Evolutionary conservation across 1,284 basidiomycete genomes (phyloP), one percentile per base, ranked within the genome.

Genomic region (Vanrija humicola): DNA sequence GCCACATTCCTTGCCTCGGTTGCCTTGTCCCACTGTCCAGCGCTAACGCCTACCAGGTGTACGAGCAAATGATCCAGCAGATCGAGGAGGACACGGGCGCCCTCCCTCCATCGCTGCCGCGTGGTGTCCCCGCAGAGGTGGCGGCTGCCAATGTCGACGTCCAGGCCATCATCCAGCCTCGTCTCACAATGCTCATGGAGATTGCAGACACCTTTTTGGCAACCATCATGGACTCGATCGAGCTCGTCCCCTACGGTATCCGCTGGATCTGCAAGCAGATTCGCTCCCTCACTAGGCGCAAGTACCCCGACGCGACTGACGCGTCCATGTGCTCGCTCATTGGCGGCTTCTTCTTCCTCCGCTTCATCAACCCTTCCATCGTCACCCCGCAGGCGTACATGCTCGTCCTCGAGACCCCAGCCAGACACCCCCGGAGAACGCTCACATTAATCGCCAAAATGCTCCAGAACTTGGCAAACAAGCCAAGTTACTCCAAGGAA

Each of bases 261-360:
- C 84, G 96, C 63, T 99, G 96, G 96, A 98, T 98, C 70, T 98
- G 96, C 80, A 98, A 98, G 79, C 95, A 98, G 78, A 98, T 99
- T 74, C 83, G 92, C 62, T 93, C 90, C 79, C 78, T 98, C 71
- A 97, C 96, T 48, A 72, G 97, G 90, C 84, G 96, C 55, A 98
- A 98, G 81, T 98, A 98, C 74, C 94, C 95, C 6, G 93, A 97
- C 58, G 94, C 93, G 23, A 91, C 90, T 38, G 96, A 98, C 78
- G 93, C 93, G 69, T 93, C 93, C 50, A 95, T 98, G 56, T 98
- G 94, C 74, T 97, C 94, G 6, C 83, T 99, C 54, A 98, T 99
- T 66, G 96, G 96, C 52, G 95, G 95, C 19, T 98, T 98, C 81
- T 99, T 98, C 83, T 98, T 98, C 83, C 84, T 99, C 57, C 90